Conservation (phyloP, 495 filamentous ascomycete genomes). For the Hyaloscypha variabilis region DNA sequence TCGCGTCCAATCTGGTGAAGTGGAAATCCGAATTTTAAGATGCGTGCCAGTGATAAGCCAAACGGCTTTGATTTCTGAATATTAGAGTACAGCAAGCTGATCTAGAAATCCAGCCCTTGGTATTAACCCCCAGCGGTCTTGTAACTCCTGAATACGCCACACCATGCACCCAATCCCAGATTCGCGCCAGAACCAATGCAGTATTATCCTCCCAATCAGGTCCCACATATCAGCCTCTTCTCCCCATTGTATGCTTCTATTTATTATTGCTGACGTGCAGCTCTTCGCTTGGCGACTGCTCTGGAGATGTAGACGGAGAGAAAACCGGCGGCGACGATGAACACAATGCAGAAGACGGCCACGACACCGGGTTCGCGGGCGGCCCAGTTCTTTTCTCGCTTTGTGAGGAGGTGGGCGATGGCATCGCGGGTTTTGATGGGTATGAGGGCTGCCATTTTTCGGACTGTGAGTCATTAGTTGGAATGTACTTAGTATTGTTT, state of each 20-base stretch:
- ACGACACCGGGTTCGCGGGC: conserved; percentile 55
- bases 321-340: conserved; percentile 51
- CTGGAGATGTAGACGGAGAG: conserved; percentile 48
- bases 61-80: too few relatives aligned
- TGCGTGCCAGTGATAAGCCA: too few relatives aligned
- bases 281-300: conserved; percentile 10
- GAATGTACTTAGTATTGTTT: not conserved
- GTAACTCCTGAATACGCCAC: not conserved
- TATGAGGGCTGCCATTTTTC: conserved; percentile 27
- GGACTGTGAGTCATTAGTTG: not conserved
- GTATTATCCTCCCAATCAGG: not conserved
- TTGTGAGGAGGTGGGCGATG: conserved; percentile 41
- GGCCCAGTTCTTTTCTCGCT: conserved; percentile 52
- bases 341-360: conserved; percentile 61
- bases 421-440: conserved; percentile 17
- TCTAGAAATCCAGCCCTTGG: too few relatives aligned
- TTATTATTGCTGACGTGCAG: not conserved
- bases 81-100: too few relatives aligned
- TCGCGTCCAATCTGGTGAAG: too few relatives aligned
- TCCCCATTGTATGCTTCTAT: not conserved
- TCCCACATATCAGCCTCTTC: not conserved
- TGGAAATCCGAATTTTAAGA: too few relatives aligned
- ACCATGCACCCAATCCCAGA: not conserved
- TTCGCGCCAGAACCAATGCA: too few relatives aligned
- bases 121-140: too few relatives aligned